Percentiles rank a stretch among this genome's conserved stretches.
phyloP scores from a whole-genome alignment of 805 yeast genomes.

The Candida coquimbonensis region DNA sequence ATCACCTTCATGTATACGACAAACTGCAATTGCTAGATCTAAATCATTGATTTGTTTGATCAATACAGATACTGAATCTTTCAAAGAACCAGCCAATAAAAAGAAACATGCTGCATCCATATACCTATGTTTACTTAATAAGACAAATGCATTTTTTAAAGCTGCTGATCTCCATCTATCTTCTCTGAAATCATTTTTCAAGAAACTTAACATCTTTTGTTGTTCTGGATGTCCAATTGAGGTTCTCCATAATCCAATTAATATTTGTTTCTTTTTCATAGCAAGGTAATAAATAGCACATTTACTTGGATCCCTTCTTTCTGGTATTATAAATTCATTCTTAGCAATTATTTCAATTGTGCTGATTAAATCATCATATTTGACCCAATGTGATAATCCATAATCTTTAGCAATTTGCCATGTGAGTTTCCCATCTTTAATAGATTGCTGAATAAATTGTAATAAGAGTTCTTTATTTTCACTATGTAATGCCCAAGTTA shows the following conservation, averaged over 20 bases:
- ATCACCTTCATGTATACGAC: conserved; percentile 68
- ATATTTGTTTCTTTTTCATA: conserved; percentile 63
- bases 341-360: conserved; percentile 66
- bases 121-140: conserved; percentile 81
- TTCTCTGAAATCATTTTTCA: conserved; percentile 67
- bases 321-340: conserved; percentile 53
- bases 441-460: conserved; percentile 38
- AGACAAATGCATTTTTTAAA: conserved; percentile 82
- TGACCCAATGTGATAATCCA: conserved; percentile 70
- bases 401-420: conserved; percentile 57
- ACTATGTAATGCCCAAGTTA: conserved; percentile 82
- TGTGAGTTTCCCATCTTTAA: conserved; percentile 35
- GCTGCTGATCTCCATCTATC: conserved; percentile 87
- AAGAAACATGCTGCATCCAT: conserved; percentile 87
- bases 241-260: conserved; percentile 80
- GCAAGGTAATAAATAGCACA: conserved; percentile 77
- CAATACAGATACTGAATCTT: conserved; percentile 73
- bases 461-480: conserved; percentile 65
- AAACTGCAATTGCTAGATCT: conserved; percentile 71
- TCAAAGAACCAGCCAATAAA: conserved; percentile 64
- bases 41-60: conserved; percentile 60
- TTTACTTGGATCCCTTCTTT: conserved; percentile 60
- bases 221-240: conserved; percentile 72
- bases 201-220: conserved; percentile 70
- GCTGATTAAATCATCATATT: conserved; percentile 35